Conservation (phyloP, 768 basidiomycete species). For the Rubroboletus satanas region DNA sequence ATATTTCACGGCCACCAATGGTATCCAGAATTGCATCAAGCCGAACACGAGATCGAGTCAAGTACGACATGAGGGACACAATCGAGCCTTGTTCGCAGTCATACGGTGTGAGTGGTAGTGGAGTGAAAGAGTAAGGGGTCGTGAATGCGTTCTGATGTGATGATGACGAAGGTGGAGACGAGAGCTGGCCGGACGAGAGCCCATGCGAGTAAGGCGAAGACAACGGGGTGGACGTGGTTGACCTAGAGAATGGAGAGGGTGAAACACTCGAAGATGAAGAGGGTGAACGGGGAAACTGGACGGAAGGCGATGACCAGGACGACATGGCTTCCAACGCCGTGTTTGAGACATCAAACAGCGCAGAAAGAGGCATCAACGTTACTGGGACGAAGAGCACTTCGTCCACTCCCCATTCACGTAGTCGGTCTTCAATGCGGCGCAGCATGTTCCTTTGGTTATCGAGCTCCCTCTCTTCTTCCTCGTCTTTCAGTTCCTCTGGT, state of each 20-base stretch:
- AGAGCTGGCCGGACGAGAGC: constrained; percentile 24
- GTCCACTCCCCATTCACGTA: constrained; percentile 69
- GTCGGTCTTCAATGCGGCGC: constrained; percentile 46
- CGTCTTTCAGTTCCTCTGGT: constrained; percentile 31
- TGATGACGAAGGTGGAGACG: constrained; percentile 25
- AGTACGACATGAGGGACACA: constrained; percentile 25
- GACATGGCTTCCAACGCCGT: constrained; percentile 16
- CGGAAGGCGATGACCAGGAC: constrained; percentile 25
- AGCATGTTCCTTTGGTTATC: constrained; percentile 42
- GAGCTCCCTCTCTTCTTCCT: constrained; percentile 34
- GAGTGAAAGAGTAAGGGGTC: constrained; percentile 29
- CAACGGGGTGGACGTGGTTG: constrained; percentile 29
- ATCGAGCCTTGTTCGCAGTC: constrained; percentile 25
- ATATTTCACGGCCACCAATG: constrained; percentile 73
- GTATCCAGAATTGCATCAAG: constrained; percentile 86
- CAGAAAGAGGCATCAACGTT: constrained; percentile 17
- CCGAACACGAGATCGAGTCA: constrained; percentile 27
- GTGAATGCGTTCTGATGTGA: constrained; percentile 24
- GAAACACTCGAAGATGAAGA: constrained; percentile 32
- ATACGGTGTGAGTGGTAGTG: constrained; percentile 30
- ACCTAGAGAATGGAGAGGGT: constrained; percentile 33
- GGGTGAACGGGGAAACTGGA: constrained; percentile 23
- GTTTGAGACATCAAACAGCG: constrained; percentile 22
- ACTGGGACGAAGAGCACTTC: constrained; percentile 64
- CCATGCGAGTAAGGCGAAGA: constrained; percentile 29